Percentiles rank a stretch among this genome's conserved stretches.
phyloP scores from a whole-genome alignment of 768 basidiomycete species.

The Lactarius pseudohatsudake region DNA sequence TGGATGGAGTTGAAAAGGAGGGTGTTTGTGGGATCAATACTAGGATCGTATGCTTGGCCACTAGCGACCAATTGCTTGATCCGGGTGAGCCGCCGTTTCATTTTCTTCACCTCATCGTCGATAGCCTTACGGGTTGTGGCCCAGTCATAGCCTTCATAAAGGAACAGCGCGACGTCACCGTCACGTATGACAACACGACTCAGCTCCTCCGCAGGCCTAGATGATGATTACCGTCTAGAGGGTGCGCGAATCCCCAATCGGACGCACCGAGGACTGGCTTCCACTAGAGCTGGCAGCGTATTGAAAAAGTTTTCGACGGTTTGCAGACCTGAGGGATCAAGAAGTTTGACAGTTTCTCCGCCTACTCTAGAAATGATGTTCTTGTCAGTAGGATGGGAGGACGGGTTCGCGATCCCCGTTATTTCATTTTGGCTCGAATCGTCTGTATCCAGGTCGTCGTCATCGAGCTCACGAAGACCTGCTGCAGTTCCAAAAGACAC shows the following conservation, averaged over 20 bases:
- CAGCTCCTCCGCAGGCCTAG: slow-evolving; percentile 22
- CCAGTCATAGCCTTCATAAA: slow-evolving; percentile 98
- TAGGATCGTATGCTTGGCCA: slow-evolving; percentile 83
- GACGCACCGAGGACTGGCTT: slow-evolving; percentile 50
- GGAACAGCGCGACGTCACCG: slow-evolving; percentile 62
- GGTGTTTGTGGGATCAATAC: slow-evolving; percentile 66
- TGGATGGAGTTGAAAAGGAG: slow-evolving; percentile 93
- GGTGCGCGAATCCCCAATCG: neutral
- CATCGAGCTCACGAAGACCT: slow-evolving; percentile 67
- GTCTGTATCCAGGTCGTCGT: slow-evolving; percentile 67
- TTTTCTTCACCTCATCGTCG: slow-evolving; percentile 83
- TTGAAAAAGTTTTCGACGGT: slow-evolving; percentile 76
- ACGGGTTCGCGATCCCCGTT: neutral
- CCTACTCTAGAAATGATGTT: slow-evolving; percentile 60
- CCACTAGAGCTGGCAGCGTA: slow-evolving; percentile 53
- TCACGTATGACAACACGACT: slow-evolving; percentile 57
- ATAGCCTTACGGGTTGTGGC: slow-evolving; percentile 77
- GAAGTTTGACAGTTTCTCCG: slow-evolving; percentile 83
- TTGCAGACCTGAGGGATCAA: slow-evolving; percentile 62
- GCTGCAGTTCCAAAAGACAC: slow-evolving; percentile 76
- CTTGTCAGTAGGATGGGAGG: slow-evolving; percentile 27
- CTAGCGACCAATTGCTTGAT: slow-evolving; percentile 90
- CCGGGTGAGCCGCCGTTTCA: slow-evolving; percentile 81
- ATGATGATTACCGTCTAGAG: neutral
- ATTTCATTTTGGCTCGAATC: slow-evolving; percentile 43